Base-by-base conservation (phyloP, 1,284 basidiomycete species). In the Moesziomyces antarcticus region DNA sequence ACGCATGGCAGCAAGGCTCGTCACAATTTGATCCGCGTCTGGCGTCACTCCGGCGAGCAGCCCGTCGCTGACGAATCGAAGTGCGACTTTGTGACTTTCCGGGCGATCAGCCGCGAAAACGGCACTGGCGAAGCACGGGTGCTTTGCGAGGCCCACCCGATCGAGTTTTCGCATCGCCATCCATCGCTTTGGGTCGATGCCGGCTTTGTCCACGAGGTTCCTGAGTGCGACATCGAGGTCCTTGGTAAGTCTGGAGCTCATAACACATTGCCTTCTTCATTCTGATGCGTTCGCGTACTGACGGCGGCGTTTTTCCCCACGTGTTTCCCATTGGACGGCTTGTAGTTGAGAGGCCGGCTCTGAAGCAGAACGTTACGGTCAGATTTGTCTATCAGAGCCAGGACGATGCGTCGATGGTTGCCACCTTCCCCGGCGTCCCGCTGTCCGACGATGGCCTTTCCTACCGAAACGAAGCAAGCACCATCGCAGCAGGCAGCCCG, bases 131-230 rank as follows among this genome's bases (percentile, higher is more conserved):
- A 40, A 18, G 14, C 16, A 40, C 16, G 30, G 10, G 16, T 52
- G 14, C 37, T 60, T 3, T 42, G 30, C 37, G 30, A 56, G 33
- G 9, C 25, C n/a, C 48, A n/a, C 8, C 56, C 40, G 2, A 14
- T 51, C 27, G 24, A 13, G 0, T 56, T 59, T 18, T 16, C 45
- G 6, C 21, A 44, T 2, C 22, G 30, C 7, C 25, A 55, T 24
- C 10, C 22, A 8, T 66, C 52, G 5, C 42, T 52, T 20, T 52
- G 25, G 52, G 37, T 66, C 45, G 56, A 66, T 18, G 52, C 52
- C 5, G 56, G 63, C 18, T n/a, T 56, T 5, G 9, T 50, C 7
- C 11, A 8, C 18, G 25, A 44, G 11, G 13, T 56, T 18, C 56
- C 56, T 5, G 22, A n/a, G 3, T 20, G 52, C 20, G 52, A 66